Evolutionary conservation across 2,329 filamentous ascomycete species (phyloP).

Genomic region (Bertia moriformis): DNA sequence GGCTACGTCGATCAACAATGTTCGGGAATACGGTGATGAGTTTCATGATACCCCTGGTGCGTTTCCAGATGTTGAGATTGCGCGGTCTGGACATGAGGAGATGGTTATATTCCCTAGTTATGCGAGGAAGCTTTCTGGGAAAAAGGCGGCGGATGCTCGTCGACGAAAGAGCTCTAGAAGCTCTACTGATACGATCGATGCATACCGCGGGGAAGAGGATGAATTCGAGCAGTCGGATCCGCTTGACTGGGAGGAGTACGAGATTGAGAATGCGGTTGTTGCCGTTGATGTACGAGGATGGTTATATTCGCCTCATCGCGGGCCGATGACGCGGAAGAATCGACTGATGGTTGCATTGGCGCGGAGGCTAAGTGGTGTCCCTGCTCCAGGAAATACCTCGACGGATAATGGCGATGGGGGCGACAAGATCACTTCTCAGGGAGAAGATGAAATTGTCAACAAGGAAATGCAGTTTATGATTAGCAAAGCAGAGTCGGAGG

Average conservation of each 20-base stretch:
- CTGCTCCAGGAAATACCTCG: neutral
- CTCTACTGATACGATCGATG: neutral
- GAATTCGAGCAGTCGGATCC: neutral
- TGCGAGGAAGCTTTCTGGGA: neutral
- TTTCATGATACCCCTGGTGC: neutral
- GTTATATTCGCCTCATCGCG: neutral
- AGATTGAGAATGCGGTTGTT: neutral
- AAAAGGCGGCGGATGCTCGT: neutral
- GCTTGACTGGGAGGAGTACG: neutral
- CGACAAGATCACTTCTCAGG: neutral
- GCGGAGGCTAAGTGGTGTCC: neutral
- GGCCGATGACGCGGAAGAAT: neutral
- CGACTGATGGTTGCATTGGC: neutral
- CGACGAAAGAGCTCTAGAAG: no score
- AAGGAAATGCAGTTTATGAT: neutral
- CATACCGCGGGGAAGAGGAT: neutral
- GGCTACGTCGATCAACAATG: neutral
- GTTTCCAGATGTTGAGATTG: conserved; percentile 1
- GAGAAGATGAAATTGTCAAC: neutral
- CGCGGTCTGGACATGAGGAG: conserved; percentile 1
- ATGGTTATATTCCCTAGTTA: conserved; percentile 1
- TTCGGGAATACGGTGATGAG: neutral
- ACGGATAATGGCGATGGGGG: neutral
- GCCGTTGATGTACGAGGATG: neutral
- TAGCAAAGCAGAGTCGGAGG: neutral